phyloP scores from a whole-genome alignment of 805 yeast genomes.

The Lipomyces mesembrius region DNA sequence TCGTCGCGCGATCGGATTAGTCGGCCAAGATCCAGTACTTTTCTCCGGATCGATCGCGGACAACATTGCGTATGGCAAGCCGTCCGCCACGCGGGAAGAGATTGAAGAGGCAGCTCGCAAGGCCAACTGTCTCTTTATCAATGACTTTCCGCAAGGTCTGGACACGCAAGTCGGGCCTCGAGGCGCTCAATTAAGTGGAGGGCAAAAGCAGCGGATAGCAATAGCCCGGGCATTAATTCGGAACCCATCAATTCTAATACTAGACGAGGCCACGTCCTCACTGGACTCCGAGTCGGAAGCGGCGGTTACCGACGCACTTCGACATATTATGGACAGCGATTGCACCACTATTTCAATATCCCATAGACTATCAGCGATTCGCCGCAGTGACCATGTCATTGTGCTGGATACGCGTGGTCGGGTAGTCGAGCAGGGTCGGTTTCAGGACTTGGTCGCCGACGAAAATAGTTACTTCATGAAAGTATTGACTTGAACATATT shows the following conservation, averaged over 20 bases:
- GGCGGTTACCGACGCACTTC: conserved; percentile 64
- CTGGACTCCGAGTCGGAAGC: conserved; percentile 65
- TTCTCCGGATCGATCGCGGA: conserved; percentile 88
- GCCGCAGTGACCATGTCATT: conserved; percentile 56
- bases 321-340: conserved; percentile 54
- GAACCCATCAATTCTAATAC: conserved; percentile 57
- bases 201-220: conserved; percentile 67
- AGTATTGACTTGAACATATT: conserved; percentile 21
- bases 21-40: conserved; percentile 94
- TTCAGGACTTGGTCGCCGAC: conserved; percentile 50
- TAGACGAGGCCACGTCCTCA: conserved; percentile 64
- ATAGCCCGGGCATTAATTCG: conserved; percentile 65
- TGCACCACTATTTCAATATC: conserved; percentile 78
- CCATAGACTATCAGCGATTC: conserved; percentile 67
- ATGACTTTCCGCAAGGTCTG: conserved; percentile 62
- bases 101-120: conserved; percentile 48
- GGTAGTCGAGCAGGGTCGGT: conserved; percentile 58
- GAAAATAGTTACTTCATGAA: conserved; percentile 33
- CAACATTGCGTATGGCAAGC: conserved; percentile 82
- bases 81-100: conserved; percentile 68
- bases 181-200: conserved; percentile 62
- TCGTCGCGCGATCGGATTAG: conserved; percentile 79
- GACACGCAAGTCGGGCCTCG: conserved; percentile 57
- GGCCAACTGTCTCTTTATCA: conserved; percentile 69
- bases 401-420: conserved; percentile 59